Conservation (phyloP, 139 green algal genomes). For the Chlorella vulgaris region DNA sequence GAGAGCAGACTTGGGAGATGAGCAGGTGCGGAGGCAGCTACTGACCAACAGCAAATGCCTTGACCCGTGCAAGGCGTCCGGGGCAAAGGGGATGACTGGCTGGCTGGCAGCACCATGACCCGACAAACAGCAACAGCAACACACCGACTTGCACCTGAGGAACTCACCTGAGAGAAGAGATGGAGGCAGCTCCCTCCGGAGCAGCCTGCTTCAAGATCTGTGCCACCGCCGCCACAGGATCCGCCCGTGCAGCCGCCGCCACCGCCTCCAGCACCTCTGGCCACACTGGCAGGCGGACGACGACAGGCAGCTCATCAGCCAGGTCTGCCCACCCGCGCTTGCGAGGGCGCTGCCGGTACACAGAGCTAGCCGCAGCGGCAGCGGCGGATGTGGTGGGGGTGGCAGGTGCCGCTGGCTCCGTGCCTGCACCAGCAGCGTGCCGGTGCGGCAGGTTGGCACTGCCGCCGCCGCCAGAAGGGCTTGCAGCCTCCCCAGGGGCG, state of each 20-base stretch:
- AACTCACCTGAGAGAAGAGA: constrained; percentile 15
- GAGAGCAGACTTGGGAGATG: too few relatives aligned
- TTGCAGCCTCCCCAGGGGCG: too few relatives aligned
- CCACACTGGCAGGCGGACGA: constrained; percentile 11
- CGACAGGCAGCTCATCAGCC: constrained; percentile 17
- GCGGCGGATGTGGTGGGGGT: neutral
- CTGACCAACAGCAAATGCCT: too few relatives aligned
- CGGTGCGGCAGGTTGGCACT: neutral
- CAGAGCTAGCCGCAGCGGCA: neutral
- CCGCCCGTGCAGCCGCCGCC: constrained; percentile 9
- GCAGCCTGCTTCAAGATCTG: neutral
- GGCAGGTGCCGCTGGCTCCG: neutral
- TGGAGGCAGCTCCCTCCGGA: neutral
- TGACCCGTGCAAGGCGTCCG: too few relatives aligned
- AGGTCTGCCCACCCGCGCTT: constrained; percentile 19
- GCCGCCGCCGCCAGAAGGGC: too few relatives aligned
- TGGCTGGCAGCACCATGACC: too few relatives aligned
- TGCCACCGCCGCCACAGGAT: constrained; percentile 6
- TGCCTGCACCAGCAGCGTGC: neutral
- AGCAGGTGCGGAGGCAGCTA: neutral
- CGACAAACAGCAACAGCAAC: too few relatives aligned
- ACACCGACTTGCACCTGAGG: too few relatives aligned
- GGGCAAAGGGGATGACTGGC: too few relatives aligned
- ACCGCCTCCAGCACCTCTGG: constrained; percentile 7
- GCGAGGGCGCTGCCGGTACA: neutral